Conservation (phyloP, 768 basidiomycete genomes). For the Kwoniella sp. region DNA sequence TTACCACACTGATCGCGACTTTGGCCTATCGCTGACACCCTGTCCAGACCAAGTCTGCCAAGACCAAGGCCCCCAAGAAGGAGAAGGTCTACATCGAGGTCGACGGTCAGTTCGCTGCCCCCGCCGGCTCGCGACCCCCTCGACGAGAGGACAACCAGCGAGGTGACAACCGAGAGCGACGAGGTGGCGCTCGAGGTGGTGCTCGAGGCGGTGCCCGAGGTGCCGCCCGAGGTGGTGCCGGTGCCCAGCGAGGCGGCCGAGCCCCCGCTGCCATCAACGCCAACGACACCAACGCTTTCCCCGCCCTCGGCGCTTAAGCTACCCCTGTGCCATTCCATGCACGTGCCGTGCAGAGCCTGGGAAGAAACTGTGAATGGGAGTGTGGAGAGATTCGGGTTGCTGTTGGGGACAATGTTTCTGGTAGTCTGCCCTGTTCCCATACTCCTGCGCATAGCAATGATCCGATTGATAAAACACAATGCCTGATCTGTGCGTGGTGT, state of each 20-base stretch:
- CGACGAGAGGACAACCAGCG: slow-evolving; percentile 53
- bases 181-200: slow-evolving; percentile 54
- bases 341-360: too few species aligned
- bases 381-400: too few species aligned
- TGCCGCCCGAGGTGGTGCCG: slow-evolving; percentile 42
- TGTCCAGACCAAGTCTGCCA: slow-evolving; percentile 40
- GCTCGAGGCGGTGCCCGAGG: slow-evolving; percentile 55
- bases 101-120: slow-evolving; percentile 81
- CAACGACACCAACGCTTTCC: slow-evolving; percentile 81
- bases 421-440: too few species aligned
- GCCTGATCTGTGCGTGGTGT: too few species aligned
- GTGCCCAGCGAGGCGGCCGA: slow-evolving; percentile 50
- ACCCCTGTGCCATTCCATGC: too few species aligned
- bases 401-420: too few species aligned
- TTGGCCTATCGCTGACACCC: not conserved
- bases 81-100: slow-evolving; percentile 88
- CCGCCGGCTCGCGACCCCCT: slow-evolving; percentile 52
- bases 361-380: too few species aligned
- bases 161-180: slow-evolving; percentile 45
- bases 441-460: too few species aligned
- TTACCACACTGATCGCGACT: too few species aligned
- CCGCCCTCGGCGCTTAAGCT: slow-evolving; percentile 60
- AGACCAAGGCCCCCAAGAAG: slow-evolving; percentile 45
- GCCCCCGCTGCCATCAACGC: slow-evolving; percentile 58
- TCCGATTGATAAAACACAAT: too few species aligned